Percentiles rank a stretch among this genome's conserved stretches.
These are phyloP conservation scores for Cenchrus fungigraminus DNA, from an alignment of 176 grass and related monocot genomes.

Conservation along the genomic window DNA sequence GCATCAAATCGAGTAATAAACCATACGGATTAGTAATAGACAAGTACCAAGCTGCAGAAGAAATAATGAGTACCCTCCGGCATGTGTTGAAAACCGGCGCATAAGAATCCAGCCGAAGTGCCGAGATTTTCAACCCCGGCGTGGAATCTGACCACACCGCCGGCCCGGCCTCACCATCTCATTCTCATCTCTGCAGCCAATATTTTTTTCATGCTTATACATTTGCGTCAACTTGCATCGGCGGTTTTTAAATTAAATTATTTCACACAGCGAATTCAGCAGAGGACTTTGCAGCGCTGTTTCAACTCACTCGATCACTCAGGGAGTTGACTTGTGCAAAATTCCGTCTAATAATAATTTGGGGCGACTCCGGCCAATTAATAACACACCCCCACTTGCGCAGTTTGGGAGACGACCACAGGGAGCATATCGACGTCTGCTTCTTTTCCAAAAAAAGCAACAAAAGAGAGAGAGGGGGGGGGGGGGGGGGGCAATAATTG, in stretches of 20 bases:
- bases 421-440: neutral
- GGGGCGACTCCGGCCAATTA: constrained; percentile 49
- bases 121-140: constrained; percentile 46
- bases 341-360: constrained; percentile 28
- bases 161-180: neutral
- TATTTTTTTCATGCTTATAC: constrained; percentile 33
- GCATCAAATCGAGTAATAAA: constrained; percentile 1
- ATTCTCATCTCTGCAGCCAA: neutral
- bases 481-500: too few relatives aligned
- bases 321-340: constrained; percentile 38
- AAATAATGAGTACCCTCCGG: neutral
- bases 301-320: constrained; percentile 20
- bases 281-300: constrained; percentile 23
- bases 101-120: constrained; percentile 49
- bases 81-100: constrained; percentile 45
- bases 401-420: constrained; percentile 1
- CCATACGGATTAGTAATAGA: neutral
- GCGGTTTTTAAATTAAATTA: constrained; percentile 46
- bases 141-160: constrained; percentile 55
- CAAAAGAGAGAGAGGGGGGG: too few relatives aligned
- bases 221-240: constrained; percentile 42
- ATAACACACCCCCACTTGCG: constrained; percentile 15
- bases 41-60: neutral
- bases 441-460: neutral
- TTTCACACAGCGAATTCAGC: constrained; percentile 42